These are phyloP conservation scores for Vicia sativa DNA, from an alignment of 306 rosid genomes.

Conservation along the genomic window DNA sequence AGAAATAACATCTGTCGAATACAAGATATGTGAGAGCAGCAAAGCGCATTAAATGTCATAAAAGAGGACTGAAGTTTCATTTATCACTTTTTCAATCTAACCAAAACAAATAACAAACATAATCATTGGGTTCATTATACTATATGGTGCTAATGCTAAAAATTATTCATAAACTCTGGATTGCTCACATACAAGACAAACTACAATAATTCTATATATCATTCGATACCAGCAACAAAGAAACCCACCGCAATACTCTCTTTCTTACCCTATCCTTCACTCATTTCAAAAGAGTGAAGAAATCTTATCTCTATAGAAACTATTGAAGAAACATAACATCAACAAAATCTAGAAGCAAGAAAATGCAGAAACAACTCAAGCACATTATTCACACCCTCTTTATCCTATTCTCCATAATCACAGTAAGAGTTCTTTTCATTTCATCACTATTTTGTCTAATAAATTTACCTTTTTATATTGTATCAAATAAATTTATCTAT, in stretches of 20 bases:
- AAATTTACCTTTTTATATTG: no score
- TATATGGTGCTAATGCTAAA: not conserved
- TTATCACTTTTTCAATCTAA: not conserved
- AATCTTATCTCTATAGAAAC: not conserved
- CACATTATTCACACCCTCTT: not conserved
- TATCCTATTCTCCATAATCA: not conserved
- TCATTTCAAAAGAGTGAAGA: not conserved
- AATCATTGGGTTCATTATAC: not conserved
- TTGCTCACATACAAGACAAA: not conserved
- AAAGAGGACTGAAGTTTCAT: no score
- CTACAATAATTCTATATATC: not conserved
- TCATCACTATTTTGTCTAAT: not conserved
- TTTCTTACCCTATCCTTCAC: not conserved
- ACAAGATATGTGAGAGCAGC: not conserved
- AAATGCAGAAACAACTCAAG: not conserved
- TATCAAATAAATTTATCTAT: no score
- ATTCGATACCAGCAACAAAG: not conserved
- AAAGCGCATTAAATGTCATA: not conserved
- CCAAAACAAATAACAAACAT: not conserved
- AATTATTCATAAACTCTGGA: not conserved
- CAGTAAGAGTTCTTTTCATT: not conserved
- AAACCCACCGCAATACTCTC: not conserved
- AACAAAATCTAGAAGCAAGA: not conserved
- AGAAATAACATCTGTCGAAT: no score
- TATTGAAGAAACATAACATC: not conserved